Evolutionary conservation across 1,284 basidiomycete species (phyloP).

Genomic region (Naganishia sp.): DNA sequence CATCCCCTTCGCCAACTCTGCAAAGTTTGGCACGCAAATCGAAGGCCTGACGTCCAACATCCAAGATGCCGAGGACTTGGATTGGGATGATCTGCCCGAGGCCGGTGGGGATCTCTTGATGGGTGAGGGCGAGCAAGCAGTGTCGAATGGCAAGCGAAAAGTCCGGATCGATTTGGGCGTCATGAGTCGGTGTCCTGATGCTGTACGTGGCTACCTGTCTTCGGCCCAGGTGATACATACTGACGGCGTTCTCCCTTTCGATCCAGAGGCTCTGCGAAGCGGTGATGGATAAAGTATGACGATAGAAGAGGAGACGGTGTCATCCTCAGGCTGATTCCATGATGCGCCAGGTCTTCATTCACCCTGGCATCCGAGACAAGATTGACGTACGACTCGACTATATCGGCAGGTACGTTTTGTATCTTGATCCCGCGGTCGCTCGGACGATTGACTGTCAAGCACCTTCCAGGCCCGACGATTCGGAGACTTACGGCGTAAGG

Average conservation of each 20-base stretch:
- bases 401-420: constrained; percentile 64
- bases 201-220: constrained; percentile 43
- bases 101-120: constrained; percentile 9
- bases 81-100: constrained; percentile 15
- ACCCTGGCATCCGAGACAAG: constrained; percentile 61
- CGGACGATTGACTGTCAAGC: neutral
- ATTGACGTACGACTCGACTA: constrained; percentile 70
- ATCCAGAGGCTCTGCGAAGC: constrained; percentile 63
- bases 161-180: constrained; percentile 51
- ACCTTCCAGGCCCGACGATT: constrained; percentile 61
- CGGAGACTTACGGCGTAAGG: constrained; percentile 68
- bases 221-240: too few relatives aligned
- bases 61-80: constrained; percentile 14
- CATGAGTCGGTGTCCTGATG: constrained; percentile 54
- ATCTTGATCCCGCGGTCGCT: neutral
- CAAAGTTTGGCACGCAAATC: constrained; percentile 9
- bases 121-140: neutral
- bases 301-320: neutral
- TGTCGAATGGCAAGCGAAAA: constrained; percentile 14
- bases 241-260: too few relatives aligned
- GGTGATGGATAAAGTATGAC: constrained; percentile 62
- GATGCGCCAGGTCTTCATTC: constrained; percentile 60
- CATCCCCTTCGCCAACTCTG: constrained; percentile 15
- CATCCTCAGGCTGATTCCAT: neutral
- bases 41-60: constrained; percentile 22